Evolutionary conservation across 2,329 filamentous ascomycete genomes (phyloP).

Genomic region (Colletotrichum sublineola): DNA sequence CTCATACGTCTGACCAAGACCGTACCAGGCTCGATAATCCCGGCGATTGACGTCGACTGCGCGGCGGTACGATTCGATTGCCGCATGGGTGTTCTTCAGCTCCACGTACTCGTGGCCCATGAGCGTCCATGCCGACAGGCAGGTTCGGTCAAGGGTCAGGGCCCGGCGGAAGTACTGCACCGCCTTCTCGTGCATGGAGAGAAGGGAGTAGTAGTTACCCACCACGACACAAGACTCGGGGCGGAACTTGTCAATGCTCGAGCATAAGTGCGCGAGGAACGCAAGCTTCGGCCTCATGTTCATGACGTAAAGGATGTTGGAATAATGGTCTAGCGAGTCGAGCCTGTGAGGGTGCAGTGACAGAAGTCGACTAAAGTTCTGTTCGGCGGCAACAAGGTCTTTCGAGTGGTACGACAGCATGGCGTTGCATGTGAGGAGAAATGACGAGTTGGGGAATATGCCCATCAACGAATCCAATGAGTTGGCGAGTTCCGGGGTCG

Average conservation of each 20-base stretch:
- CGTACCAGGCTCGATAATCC: conserved; percentile 98
- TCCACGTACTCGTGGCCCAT: conserved; percentile 99
- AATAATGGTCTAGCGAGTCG: conserved; percentile 94
- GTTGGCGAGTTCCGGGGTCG: conserved; percentile 79
- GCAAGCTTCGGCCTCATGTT: conserved; percentile 88
- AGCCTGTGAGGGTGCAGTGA: conserved; percentile 81
- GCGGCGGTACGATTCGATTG: conserved; percentile 95
- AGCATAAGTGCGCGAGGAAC: conserved; percentile 91
- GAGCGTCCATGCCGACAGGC: conserved; percentile 95
- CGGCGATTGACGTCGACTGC: conserved; percentile 96
- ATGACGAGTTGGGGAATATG: conserved; percentile 90
- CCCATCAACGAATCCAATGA: conserved; percentile 81
- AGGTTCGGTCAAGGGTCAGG: conserved; percentile 88
- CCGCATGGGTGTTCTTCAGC: conserved; percentile 97
- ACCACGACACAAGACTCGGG: conserved; percentile 97
- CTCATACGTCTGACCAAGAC: conserved; percentile 95
- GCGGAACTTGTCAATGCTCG: conserved; percentile 92
- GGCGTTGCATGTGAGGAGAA: conserved; percentile 90
- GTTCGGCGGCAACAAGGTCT: conserved; percentile 76
- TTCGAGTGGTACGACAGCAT: conserved; percentile 92
- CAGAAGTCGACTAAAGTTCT: conserved; percentile 82
- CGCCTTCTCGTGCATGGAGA: conserved; percentile 96
- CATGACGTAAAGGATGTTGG: conserved; percentile 97
- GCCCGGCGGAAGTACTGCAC: conserved; percentile 98
- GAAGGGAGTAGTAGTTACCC: conserved; percentile 95